phyloP scores from a whole-genome alignment of 2,329 filamentous ascomycete genomes.

The Dothidotthia symphoricarpi region DNA sequence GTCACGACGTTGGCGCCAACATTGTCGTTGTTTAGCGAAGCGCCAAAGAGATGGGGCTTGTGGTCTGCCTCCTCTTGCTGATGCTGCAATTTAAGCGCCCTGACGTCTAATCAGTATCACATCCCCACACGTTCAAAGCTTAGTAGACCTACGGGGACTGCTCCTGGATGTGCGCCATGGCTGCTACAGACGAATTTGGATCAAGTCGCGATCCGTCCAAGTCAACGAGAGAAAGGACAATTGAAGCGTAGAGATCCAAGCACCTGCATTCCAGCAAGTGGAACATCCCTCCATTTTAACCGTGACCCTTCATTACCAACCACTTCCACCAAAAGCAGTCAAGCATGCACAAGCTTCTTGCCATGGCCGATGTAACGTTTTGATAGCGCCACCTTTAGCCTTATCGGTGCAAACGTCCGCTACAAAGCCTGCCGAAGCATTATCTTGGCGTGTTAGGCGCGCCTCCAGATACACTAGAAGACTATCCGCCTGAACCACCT shows the following conservation, averaged over 20 bases:
- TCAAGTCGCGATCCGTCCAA: conserved; percentile 1
- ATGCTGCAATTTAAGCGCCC: conserved; percentile 34
- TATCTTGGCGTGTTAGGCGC: conserved; percentile 28
- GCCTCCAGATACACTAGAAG: conserved; percentile 11
- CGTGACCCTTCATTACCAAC: conserved; percentile 2
- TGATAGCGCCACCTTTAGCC: conserved; percentile 20
- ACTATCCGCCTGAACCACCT: conserved; percentile 21
- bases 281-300: conserved; percentile 25
- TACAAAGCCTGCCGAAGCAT: conserved; percentile 25
- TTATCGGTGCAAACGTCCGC: conserved; percentile 11
- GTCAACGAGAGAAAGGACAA: background rate
- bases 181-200: conserved; percentile 6
- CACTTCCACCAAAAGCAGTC: conserved; percentile 7
- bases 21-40: conserved; percentile 21
- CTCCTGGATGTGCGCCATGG: conserved; percentile 30
- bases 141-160: conserved; percentile 27
- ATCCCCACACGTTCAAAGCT: background rate
- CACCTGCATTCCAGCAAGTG: conserved; percentile 11
- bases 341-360: conserved; percentile 27
- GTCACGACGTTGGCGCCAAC: conserved; percentile 16
- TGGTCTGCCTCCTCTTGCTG: conserved; percentile 31
- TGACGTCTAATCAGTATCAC: conserved; percentile 10
- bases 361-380: conserved; percentile 34
- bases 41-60: conserved; percentile 28
- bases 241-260: conserved; percentile 15